Base-by-base conservation (phyloP, 164 flowering plant species). In the Stephania yunnanensis region DNA sequence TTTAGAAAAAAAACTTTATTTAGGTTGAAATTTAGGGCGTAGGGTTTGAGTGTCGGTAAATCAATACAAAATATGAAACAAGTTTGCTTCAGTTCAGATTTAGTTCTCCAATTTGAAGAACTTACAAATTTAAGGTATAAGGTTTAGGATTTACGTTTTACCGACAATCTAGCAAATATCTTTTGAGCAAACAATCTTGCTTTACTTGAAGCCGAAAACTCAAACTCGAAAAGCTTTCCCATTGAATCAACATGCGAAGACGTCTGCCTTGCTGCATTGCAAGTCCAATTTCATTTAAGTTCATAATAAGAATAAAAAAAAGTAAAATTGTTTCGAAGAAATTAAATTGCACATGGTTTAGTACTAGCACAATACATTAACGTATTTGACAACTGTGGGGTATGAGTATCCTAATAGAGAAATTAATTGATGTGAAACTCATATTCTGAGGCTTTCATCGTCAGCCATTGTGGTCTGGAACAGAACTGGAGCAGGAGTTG, bases 381-480 rank as follows among this genome's bases (percentile, higher is more conserved):
- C 74, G 73, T 89, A 96, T 53, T 88, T 88, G 8, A 94, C 92
- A 31, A 91, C 84, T 0, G 92, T 82, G 2, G 87, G 77, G 70
- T 90, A 89, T 0, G 97, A 92, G 76, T 83, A 94, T n/a, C 95
- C 97, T 73, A 94, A 55, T 20, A 92, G 80, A 3, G 89, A 79
- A 74, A 91, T 87, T 79, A 96, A 76, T 79, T 85, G 85, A 76
- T 96, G 98, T 0, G 95, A 90, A 1, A 96, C 94, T 97, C 97
- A 94, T 0, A 78, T 83, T 80, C 84, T 90, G 72, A 96, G 72
- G 69, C 75, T 69, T 31, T 68, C 78, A 19, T 92, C 94, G 22
- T 83, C 86, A 12, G 84, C 86, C 97, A 92, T 92, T 75, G 25
- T 25, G 25, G 25, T 77, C 10, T 36, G 70, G 53, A 12, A 48